phyloP scores from a whole-genome alignment of 768 basidiomycete genomes.

The Calvatia gigantea region DNA sequence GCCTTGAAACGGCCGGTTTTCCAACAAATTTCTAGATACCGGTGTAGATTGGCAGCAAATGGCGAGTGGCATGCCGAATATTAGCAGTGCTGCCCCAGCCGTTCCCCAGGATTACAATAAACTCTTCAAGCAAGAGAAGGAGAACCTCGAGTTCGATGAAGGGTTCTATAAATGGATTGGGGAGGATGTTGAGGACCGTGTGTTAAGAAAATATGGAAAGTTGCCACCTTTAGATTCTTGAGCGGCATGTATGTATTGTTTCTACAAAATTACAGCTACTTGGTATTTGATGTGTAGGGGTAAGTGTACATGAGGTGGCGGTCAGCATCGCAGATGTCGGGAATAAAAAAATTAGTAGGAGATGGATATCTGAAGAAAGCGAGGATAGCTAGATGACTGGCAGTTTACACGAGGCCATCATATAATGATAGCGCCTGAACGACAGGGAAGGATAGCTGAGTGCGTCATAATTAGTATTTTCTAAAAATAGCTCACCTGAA shows the following conservation, averaged over 20 bases:
- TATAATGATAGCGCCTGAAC: slow-evolving; percentile 92
- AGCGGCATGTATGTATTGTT: slow-evolving; percentile 18
- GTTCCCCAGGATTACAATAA: slow-evolving; percentile 86
- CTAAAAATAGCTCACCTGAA: slow-evolving; percentile 61
- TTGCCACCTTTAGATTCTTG: slow-evolving; percentile 30
- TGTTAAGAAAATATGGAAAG: slow-evolving; percentile 77
- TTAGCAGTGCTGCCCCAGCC: slow-evolving; percentile 49
- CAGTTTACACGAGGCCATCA: slow-evolving; percentile 82
- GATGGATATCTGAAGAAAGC: background rate
- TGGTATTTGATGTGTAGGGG: slow-evolving; percentile 2
- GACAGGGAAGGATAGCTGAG: slow-evolving; percentile 7
- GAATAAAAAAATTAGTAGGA: background rate
- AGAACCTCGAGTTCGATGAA: slow-evolving; percentile 90
- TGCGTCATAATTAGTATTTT: slow-evolving; percentile 14
- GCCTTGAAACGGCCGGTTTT: background rate
- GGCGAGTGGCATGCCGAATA: slow-evolving; percentile 66
- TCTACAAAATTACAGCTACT: slow-evolving; percentile 4
- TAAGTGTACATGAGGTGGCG: slow-evolving; percentile 8
- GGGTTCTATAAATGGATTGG: slow-evolving; percentile 84
- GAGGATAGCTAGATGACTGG: background rate
- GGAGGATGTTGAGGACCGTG: slow-evolving; percentile 72
- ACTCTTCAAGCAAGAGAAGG: slow-evolving; percentile 85
- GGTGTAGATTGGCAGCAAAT: slow-evolving; percentile 48
- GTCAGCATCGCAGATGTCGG: slow-evolving; percentile 1
- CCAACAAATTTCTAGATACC: slow-evolving; percentile 2